Evolutionary conservation across 257 asterid genomes (phyloP).

Genomic region (Solanum bukasovii): DNA sequence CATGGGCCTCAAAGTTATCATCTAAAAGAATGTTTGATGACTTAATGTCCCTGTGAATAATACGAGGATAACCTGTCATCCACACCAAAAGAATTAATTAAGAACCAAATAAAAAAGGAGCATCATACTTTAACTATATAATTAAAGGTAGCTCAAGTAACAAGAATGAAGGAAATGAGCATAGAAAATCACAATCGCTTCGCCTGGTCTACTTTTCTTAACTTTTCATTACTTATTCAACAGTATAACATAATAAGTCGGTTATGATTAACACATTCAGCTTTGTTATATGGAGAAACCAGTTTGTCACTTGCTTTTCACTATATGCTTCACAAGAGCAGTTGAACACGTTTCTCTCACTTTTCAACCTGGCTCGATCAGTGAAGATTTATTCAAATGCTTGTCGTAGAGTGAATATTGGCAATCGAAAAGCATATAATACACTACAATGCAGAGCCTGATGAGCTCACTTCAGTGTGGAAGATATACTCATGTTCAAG

Average conservation of each 20-base stretch:
- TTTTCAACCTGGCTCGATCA: neutral
- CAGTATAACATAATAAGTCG: neutral
- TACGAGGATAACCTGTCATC: slow-evolving; percentile 72
- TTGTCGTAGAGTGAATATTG: neutral
- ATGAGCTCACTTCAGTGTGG: neutral
- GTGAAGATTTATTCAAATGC: neutral
- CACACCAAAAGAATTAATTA: neutral
- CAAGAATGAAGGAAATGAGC: neutral
- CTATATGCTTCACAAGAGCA: neutral
- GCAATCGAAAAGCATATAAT: neutral
- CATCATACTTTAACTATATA: neutral
- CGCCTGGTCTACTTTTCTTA: neutral
- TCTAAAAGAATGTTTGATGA: slow-evolving; percentile 90
- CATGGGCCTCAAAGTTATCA: slow-evolving; percentile 81
- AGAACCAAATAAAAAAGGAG: neutral
- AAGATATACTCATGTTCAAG: neutral
- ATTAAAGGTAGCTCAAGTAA: neutral
- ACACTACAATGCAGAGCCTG: neutral
- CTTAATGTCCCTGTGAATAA: slow-evolving; percentile 90
- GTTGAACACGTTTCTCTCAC: neutral
- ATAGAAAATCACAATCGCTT: neutral
- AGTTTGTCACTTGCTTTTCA: neutral
- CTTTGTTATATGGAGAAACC: neutral
- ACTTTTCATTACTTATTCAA: neutral
- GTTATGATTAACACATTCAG: neutral